Evolutionary conservation across 78 protist species (phyloP).

Genomic region (Dictyostelium intermedium): DNA sequence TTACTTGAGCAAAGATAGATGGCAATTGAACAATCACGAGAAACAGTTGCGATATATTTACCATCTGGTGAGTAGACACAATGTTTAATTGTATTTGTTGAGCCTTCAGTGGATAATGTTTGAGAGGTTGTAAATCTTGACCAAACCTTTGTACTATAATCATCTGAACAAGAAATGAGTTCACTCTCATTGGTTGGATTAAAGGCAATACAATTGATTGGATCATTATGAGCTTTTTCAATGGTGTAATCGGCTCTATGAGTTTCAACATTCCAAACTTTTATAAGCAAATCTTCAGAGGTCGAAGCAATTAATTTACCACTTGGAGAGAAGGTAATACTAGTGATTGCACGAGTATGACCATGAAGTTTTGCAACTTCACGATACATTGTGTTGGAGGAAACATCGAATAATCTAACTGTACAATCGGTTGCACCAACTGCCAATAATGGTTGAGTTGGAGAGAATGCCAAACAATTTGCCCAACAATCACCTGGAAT

Average conservation of each 20-base stretch:
- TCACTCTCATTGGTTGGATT: background rate
- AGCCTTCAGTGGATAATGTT: background rate
- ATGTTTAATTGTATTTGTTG: conserved; percentile 33
- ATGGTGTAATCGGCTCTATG: background rate
- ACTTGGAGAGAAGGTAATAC: conserved; percentile 13
- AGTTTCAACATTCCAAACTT: conserved; percentile 37
- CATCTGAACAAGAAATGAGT: conserved; percentile 42
- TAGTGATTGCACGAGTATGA: conserved; percentile 52
- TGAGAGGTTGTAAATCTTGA: background rate
- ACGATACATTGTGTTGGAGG: background rate
- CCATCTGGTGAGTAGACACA: conserved; percentile 74
- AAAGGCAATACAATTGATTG: conserved; percentile 52
- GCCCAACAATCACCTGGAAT: conserved; percentile 22
- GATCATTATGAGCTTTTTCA: conserved; percentile 37
- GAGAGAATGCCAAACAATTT: conserved; percentile 30
- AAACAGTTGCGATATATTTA: conserved; percentile 47
- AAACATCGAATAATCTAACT: conserved; percentile 42
- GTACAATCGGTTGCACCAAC: conserved; percentile 69
- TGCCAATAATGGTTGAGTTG: conserved; percentile 28
- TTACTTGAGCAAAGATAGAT: conserved; percentile 19
- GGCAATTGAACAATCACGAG: conserved; percentile 63
- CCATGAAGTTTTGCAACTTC: background rate
- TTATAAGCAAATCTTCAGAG: conserved; percentile 55
- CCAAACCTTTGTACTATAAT: conserved; percentile 48
- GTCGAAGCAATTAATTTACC: conserved; percentile 48